Evolutionary conservation across 2,329 filamentous ascomycete species (phyloP).

Genomic region (Aaosphaeria arxii): DNA sequence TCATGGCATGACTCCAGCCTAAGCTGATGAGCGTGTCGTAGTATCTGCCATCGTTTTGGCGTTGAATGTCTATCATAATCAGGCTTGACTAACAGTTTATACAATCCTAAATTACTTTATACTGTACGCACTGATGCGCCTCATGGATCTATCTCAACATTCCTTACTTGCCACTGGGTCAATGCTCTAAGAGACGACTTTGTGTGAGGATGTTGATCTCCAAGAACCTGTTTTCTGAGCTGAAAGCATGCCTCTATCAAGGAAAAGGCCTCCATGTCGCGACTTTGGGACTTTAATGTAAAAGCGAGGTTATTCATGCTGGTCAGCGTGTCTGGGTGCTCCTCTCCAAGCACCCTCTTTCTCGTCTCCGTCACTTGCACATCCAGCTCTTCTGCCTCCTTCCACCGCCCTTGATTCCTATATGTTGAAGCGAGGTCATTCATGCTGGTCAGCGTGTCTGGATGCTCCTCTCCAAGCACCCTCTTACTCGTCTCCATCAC

Average conservation of each 20-base stretch:
- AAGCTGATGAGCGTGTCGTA: no score
- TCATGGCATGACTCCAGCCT: no score
- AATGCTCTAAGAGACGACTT: background rate
- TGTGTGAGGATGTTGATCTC: background rate
- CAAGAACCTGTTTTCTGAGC: background rate
- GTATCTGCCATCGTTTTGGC: no score
- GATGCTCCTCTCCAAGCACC: background rate
- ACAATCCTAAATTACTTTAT: no score
- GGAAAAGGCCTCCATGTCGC: background rate
- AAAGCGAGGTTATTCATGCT: background rate
- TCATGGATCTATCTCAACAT: no score
- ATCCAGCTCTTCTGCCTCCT: background rate
- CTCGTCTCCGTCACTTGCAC: background rate
- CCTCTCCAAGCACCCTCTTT: background rate
- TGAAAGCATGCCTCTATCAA: background rate
- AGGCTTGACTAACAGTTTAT: no score
- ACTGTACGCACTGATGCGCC: no score
- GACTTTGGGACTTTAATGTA: background rate
- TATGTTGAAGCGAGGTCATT: background rate
- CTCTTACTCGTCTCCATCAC: background rate
- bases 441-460: slow-evolving; percentile 3
- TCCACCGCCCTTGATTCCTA: background rate
- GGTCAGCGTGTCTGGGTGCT: background rate
- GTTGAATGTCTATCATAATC: no score
- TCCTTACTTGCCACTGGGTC: background rate